Conservation (phyloP, 2,329 filamentous ascomycete species). For the Fusarium virguliforme region DNA sequence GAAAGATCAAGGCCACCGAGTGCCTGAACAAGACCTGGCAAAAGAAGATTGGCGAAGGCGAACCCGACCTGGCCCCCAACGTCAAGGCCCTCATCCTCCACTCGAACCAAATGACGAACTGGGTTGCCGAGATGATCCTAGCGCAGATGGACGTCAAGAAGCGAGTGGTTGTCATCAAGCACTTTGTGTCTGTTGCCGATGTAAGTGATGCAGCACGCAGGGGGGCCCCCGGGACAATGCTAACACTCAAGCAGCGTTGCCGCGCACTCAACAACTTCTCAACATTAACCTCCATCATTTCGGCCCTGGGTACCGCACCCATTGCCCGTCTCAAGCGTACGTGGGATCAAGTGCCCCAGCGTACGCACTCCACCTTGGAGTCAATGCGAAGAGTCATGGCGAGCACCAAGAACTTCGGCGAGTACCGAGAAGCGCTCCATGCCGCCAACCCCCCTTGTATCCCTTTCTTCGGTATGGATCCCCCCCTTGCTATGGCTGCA, state of each 20-base stretch:
- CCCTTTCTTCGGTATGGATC: conserved; percentile 88
- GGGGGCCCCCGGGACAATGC: conserved; percentile 1
- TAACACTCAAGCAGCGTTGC: conserved; percentile 79
- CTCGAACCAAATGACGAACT: conserved; percentile 98
- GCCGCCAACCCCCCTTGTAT: conserved; percentile 96
- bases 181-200: conserved; percentile 96
- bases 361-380: conserved; percentile 85
- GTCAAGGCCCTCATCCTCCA: conserved; percentile 97
- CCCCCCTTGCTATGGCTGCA: not conserved
- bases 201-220: conserved; percentile 68
- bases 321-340: conserved; percentile 95
- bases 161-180: conserved; percentile 96
- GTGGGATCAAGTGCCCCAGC: conserved; percentile 92
- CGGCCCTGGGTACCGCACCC: conserved; percentile 92
- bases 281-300: conserved; percentile 97
- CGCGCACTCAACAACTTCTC: conserved; percentile 96
- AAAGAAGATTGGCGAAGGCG: conserved; percentile 88
- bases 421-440: conserved; percentile 94
- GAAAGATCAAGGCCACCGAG: conserved; percentile 95
- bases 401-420: conserved; percentile 97
- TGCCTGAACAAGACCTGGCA: conserved; percentile 99
- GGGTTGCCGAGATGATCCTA: conserved; percentile 99
- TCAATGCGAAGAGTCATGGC: conserved; percentile 96
- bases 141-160: conserved; percentile 96
- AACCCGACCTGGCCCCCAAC: conserved; percentile 90